Conservation (phyloP, 768 basidiomycete species). For the Lentinus brumalis region DNA sequence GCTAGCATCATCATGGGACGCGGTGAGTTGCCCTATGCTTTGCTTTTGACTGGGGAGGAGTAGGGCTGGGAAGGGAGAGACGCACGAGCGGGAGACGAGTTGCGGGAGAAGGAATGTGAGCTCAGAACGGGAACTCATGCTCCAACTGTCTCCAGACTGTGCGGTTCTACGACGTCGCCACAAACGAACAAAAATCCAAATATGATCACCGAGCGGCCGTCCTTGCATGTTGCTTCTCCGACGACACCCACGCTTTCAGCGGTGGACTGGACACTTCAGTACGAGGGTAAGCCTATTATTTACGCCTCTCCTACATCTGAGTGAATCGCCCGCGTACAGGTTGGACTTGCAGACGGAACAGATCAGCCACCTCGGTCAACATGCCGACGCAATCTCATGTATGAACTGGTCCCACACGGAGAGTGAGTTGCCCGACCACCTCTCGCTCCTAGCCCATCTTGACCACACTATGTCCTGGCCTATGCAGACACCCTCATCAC, state of each 20-base stretch:
- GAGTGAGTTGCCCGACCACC: conserved; percentile 46
- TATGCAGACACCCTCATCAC: conserved; percentile 70
- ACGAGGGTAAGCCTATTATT: conserved; percentile 59
- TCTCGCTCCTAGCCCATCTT: neutral
- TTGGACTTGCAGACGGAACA: conserved; percentile 77
- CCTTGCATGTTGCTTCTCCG: conserved; percentile 77
- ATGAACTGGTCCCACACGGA: conserved; percentile 69
- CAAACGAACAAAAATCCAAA: conserved; percentile 73
- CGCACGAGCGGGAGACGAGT: neutral
- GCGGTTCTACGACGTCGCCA: conserved; percentile 52
- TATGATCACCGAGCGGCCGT: conserved; percentile 90
- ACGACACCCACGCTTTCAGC: conserved; percentile 70
- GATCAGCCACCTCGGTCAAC: conserved; percentile 74
- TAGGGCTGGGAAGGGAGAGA: neutral
- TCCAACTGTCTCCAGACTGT: conserved; percentile 47
- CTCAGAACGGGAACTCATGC: neutral
- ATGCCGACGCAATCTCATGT: conserved; percentile 76
- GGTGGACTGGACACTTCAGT: conserved; percentile 87
- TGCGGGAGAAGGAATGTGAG: neutral
- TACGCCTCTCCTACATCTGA: neutral
- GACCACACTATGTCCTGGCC: neutral
- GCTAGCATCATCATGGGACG: conserved; percentile 90
- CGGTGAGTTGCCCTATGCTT: conserved; percentile 41
- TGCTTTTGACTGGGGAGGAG: neutral
- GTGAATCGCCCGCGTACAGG: conserved; percentile 40